Evolutionary conservation across 1,284 basidiomycete species (phyloP).

Genomic region (Neonothopanus nambi): DNA sequence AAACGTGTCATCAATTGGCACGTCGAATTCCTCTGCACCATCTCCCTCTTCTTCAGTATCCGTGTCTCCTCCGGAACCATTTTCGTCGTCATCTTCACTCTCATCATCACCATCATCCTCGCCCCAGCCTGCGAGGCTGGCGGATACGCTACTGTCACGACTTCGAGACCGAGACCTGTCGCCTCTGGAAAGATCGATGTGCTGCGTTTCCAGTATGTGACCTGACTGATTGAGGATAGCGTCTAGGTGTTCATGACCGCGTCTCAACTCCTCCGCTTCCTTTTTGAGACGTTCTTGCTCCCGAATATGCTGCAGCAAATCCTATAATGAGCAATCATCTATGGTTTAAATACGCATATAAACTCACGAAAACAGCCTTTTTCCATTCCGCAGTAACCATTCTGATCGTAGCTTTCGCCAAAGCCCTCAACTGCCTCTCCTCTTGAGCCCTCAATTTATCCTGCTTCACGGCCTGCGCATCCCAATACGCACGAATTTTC

Average conservation of each 20-base stretch:
- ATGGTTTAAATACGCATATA: slow-evolving; percentile 1
- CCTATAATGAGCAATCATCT: not conserved
- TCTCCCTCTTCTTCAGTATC: slow-evolving; percentile 21
- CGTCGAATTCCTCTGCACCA: slow-evolving; percentile 20
- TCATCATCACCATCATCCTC: slow-evolving; percentile 21
- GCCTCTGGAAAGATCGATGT: slow-evolving; percentile 60
- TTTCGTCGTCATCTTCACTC: slow-evolving; percentile 19
- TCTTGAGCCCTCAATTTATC: slow-evolving; percentile 65
- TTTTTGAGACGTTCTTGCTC: slow-evolving; percentile 60
- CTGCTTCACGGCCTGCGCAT: slow-evolving; percentile 62
- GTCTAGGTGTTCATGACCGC: slow-evolving; percentile 80
- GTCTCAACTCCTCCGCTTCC: slow-evolving; percentile 45
- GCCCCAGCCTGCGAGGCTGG: slow-evolving; percentile 23
- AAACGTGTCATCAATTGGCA: slow-evolving; percentile 12
- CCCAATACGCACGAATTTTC: slow-evolving; percentile 81
- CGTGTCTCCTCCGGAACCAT: slow-evolving; percentile 17
- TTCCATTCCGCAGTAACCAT: slow-evolving; percentile 86
- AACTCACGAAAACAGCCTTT: slow-evolving; percentile 81
- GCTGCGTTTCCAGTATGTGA: slow-evolving; percentile 83
- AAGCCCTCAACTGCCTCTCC: slow-evolving; percentile 64
- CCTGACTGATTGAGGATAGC: slow-evolving; percentile 91
- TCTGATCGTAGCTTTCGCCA: slow-evolving; percentile 73
- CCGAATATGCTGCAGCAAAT: slow-evolving; percentile 59
- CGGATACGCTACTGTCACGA: slow-evolving; percentile 50
- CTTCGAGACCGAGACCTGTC: slow-evolving; percentile 45